Evolutionary conservation across 495 filamentous ascomycete species (phyloP).

Genomic region (Lasiosphaeria miniovina): DNA sequence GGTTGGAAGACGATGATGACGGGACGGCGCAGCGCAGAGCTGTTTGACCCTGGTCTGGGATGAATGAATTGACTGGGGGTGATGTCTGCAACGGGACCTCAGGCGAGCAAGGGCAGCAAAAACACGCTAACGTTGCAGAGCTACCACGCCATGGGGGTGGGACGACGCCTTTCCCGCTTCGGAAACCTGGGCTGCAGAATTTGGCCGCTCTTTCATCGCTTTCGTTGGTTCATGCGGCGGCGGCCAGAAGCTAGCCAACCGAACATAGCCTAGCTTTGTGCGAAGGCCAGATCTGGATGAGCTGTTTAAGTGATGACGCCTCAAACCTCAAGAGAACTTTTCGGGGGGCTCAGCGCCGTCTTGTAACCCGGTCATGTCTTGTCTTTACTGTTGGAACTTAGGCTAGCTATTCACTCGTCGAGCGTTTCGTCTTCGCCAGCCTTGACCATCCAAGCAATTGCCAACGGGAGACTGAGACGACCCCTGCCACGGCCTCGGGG

Average conservation of each 20-base stretch:
- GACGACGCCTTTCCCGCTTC: neutral
- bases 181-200: neutral
- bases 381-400: no score
- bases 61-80: neutral
- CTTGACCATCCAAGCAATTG: no score
- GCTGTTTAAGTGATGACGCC: neutral
- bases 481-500: no score
- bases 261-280: neutral
- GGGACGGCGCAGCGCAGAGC: neutral
- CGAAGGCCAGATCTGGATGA: neutral
- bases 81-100: neutral
- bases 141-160: neutral
- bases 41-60: neutral
- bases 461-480: no score
- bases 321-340: neutral
- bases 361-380: no score
- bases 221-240: neutral
- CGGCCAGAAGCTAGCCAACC: neutral
- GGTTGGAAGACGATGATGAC: slow-evolving; percentile 8
- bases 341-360: neutral
- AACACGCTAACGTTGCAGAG: neutral
- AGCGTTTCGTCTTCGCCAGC: no score
- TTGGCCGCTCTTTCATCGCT: neutral
- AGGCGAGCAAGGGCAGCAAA: neutral
- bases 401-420: no score